Evolutionary conservation across 371 early-diverging fungal species (phyloP), one percentile per base, ranked within the genome.

Genomic region (Rhizopus arrhizus): DNA sequence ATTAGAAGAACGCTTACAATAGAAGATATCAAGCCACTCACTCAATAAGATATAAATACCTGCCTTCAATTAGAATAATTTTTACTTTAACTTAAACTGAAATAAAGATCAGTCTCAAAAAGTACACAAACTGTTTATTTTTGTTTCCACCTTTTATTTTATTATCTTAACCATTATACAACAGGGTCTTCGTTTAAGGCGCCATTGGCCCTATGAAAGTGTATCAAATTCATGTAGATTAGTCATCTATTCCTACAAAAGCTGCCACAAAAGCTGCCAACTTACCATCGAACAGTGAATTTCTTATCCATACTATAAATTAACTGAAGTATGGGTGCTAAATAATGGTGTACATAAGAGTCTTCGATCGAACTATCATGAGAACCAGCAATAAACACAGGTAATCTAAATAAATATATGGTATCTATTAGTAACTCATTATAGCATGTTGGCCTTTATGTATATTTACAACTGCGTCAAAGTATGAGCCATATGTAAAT

Each of bases 401-500:
- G 52, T 56, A 53, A 53, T 40, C 63, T 57, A 52, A 56, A 53
- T 47, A 53, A 62, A 52, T 62, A 51, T 62, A 56, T 56, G 46
- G 56, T 50, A 61, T 56, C 53, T 22, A 22, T 22, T 22, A 61
- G 62, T 42, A 56, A 56, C 56, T 62, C 53, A 62, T 45, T 52
- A 56, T 10, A 52, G 46, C 57, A 62, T 52, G 28, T 56, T 62
- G 62, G 56, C 53, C 29, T 51, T 43, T 62, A 62, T 56, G 52
- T 62, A 56, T 51, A 62, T 56, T 56, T 56, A 52, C 62, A 62
- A 42, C 46, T 62, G 57, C 32, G 57, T 56, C 52, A 62, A 56
- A 56, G 33, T 62, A 45, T 62, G 62, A 36, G 57, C 62, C 52
- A 56, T 52, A 56, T 62, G 56, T 36, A 62, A 45, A 52, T 62